Conservation (phyloP, 176 grass and related monocot genomes). For the Panicum miliaceum region DNA sequence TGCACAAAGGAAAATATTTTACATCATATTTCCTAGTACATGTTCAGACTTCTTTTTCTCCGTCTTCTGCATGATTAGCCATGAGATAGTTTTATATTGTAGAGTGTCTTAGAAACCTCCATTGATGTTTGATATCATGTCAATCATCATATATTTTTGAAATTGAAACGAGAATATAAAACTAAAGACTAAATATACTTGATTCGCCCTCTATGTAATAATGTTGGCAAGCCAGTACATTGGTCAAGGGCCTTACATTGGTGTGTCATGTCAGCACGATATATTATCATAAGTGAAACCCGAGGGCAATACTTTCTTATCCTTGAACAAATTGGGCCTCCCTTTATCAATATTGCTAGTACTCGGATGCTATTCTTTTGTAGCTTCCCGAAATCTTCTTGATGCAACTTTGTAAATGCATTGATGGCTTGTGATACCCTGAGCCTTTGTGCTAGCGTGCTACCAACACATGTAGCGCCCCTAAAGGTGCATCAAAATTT, state of each 20-base stretch:
- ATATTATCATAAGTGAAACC: constrained; percentile 18
- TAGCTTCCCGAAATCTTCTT: constrained; percentile 19
- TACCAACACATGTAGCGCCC: background rate
- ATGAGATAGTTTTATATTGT: constrained; percentile 12
- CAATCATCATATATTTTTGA: background rate
- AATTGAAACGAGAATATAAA: constrained; percentile 16
- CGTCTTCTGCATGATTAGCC: constrained; percentile 22
- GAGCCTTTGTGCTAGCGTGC: background rate
- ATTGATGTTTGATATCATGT: constrained; percentile 1
- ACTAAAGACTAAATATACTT: background rate
- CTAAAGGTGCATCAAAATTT: no score
- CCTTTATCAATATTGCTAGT: background rate
- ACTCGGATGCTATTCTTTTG: background rate
- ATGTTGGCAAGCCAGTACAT: background rate
- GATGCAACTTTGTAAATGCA: constrained; percentile 10
- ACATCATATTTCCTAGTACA: background rate
- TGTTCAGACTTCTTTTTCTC: constrained; percentile 10
- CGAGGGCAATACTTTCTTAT: background rate
- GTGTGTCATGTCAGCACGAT: background rate
- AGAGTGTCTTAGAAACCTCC: constrained; percentile 20
- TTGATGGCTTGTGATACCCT: constrained; percentile 10
- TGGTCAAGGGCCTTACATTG: background rate
- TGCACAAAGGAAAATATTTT: background rate
- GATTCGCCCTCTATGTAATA: background rate
- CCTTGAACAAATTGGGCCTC: constrained; percentile 1